Conservation (phyloP, 2,329 filamentous ascomycete genomes). For the Colletotrichum noveboracense region DNA sequence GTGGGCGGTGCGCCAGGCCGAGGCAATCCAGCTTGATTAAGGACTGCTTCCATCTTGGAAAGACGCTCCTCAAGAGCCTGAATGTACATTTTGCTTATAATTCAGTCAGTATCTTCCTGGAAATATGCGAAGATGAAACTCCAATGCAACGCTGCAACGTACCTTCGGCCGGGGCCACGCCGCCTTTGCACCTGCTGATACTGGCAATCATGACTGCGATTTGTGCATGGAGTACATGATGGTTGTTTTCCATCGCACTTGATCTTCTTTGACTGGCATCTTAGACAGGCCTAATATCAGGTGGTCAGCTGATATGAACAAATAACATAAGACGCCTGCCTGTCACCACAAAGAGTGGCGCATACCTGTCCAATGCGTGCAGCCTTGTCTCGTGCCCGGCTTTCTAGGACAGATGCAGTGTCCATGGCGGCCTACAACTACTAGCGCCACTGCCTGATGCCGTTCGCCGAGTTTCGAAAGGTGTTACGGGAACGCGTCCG, state of each 20-base stretch:
- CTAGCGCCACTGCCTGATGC: neutral
- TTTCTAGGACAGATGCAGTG: neutral
- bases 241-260: conserved; percentile 16
- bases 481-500: neutral
- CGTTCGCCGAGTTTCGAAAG: neutral
- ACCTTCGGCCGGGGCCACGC: conserved; percentile 19
- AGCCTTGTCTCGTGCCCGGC: neutral
- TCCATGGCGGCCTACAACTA: neutral
- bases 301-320: neutral
- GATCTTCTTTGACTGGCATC: conserved; percentile 21
- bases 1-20: conserved; percentile 6
- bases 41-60: conserved; percentile 19
- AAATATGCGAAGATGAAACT: too few relatives aligned
- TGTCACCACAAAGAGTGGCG: neutral
- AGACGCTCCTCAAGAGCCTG: conserved; percentile 16
- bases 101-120: neutral
- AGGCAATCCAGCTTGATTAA: conserved; percentile 6
- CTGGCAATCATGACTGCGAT: conserved; percentile 1
- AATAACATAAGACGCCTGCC: neutral
- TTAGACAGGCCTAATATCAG: conserved; percentile 11
- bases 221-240: conserved; percentile 14
- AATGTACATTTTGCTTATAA: conserved; percentile 17
- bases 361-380: conserved; percentile 8
- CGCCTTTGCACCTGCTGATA: conserved; percentile 17
- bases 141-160: neutral